Base-by-base conservation (phyloP, 2,329 filamentous ascomycete species). In the Neurospora crassa region DNA sequence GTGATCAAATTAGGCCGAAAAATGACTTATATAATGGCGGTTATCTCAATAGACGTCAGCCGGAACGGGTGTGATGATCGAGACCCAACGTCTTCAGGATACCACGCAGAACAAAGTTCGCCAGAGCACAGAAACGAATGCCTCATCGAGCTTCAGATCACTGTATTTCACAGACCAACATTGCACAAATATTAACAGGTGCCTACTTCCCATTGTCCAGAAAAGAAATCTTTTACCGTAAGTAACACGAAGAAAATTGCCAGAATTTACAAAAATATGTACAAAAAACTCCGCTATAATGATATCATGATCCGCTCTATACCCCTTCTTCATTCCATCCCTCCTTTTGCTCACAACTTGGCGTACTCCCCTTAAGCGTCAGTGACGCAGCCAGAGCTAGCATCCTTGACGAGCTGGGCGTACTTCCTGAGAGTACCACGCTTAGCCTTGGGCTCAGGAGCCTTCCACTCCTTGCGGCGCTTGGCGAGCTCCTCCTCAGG, bases 401-500 rank as follows among this genome's bases (percentile, higher is more conserved):
- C 87, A 73, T 89, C 82, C 76, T 83, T 88, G 68, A 89, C 87
- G 69, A 89, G 80, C 43, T 79, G 73, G 5, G 90, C 90, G 77
- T 93, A 93, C 82, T 93, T 93, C 74, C 86, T 88, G 75, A 93
- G 81, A 6, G 90, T 92, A 68, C 91, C 91, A 76, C 88, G 86
- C 76, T 83, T 83, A 71, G 87, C 88, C 74, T 84, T 86, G 71
- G 86, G 81, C 73, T 85, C 79, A 2, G 91, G 91, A 40, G 86
- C 84, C 78, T 85, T 86, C 91, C 91, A 93, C 71, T 83, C 83
- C 75, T 84, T 82, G 74, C 84, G 83, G 71, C 91, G 84, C 77
- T 81, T 81, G 12, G 81, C 84, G 77, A 92, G 82, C 80, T 93
- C 91, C 71, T 86, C 86, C 29, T 91, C 86, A 16, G 87, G 83